phyloP scores from a whole-genome alignment of 768 basidiomycete species.

The Collybiopsis confluens region DNA sequence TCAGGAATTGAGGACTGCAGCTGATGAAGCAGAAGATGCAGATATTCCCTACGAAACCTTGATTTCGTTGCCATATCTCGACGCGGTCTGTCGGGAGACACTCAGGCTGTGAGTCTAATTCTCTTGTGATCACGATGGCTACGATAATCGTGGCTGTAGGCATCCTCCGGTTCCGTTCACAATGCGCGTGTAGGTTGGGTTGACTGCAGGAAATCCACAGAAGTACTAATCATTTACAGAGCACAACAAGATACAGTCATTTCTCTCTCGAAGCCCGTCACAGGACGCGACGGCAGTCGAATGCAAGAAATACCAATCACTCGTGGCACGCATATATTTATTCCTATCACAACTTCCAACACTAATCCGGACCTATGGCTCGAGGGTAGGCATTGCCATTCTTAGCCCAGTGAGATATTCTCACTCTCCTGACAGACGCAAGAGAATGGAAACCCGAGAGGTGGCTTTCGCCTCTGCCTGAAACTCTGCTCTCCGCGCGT shows the following conservation, averaged over 20 bases:
- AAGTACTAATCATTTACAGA: slow-evolving; percentile 14
- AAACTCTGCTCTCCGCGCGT: slow-evolving; percentile 24
- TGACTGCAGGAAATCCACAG: neutral
- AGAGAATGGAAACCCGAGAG: slow-evolving; percentile 43
- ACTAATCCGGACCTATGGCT: slow-evolving; percentile 36
- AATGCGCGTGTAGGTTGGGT: slow-evolving; percentile 19
- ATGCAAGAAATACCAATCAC: slow-evolving; percentile 21
- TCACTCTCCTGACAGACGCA: slow-evolving; percentile 22
- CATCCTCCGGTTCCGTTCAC: slow-evolving; percentile 21
- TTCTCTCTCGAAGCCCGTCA: slow-evolving; percentile 31
- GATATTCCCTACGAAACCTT: slow-evolving; percentile 34
- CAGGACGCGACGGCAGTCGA: slow-evolving; percentile 21
- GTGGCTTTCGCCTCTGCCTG: slow-evolving; percentile 34
- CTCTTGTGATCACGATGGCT: no score
- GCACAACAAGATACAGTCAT: slow-evolving; percentile 26
- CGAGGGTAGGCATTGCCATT: neutral
- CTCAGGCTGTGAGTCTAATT: slow-evolving; percentile 27
- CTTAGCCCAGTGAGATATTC: neutral
- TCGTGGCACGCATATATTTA: slow-evolving; percentile 22
- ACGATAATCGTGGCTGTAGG: slow-evolving; percentile 6
- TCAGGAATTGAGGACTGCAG: slow-evolving; percentile 27
- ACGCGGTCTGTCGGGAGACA: slow-evolving; percentile 37
- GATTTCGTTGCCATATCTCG: slow-evolving; percentile 30
- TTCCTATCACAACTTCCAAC: slow-evolving; percentile 23
- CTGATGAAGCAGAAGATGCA: slow-evolving; percentile 14